Conservation (phyloP, 108 stramenopile genomes). For the Skeletonema tropicum region DNA sequence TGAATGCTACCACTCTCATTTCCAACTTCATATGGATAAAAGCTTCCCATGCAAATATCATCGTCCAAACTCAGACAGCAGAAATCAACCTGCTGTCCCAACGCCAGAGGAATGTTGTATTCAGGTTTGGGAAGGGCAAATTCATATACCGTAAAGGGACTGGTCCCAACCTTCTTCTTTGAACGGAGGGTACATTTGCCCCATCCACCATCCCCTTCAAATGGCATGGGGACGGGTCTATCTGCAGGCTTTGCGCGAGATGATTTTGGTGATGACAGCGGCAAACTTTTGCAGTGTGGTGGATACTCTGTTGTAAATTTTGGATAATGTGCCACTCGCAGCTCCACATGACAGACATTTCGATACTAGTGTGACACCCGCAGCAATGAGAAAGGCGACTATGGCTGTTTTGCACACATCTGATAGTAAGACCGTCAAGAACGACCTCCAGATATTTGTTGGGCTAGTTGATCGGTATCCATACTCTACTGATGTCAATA, state of each 20-base stretch:
- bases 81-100: conserved; percentile 69
- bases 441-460: conserved; percentile 25
- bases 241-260: conserved; percentile 4
- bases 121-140: conserved; percentile 62
- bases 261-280: not conserved
- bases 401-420: conserved; percentile 55
- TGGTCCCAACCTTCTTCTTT: conserved; percentile 45
- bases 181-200: conserved; percentile 63
- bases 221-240: conserved; percentile 60
- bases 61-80: conserved; percentile 63
- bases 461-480: conserved; percentile 13
- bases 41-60: conserved; percentile 62
- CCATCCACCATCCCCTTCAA: conserved; percentile 63
- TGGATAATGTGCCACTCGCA: not conserved
- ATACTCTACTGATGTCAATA: conserved; percentile 41
- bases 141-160: conserved; percentile 55
- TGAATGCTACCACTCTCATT: conserved; percentile 51
- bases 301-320: not conserved
- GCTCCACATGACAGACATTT: conserved; percentile 18
- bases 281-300: conserved; percentile 2
- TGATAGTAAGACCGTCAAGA: conserved; percentile 45
- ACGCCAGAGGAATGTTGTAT: conserved; percentile 51
- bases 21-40: conserved; percentile 50
- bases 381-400: conserved; percentile 48
- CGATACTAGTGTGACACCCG: conserved; percentile 28